Evolutionary conservation across 345 rosid genomes (phyloP).

Genomic region (Melaleuca alternifolia): DNA sequence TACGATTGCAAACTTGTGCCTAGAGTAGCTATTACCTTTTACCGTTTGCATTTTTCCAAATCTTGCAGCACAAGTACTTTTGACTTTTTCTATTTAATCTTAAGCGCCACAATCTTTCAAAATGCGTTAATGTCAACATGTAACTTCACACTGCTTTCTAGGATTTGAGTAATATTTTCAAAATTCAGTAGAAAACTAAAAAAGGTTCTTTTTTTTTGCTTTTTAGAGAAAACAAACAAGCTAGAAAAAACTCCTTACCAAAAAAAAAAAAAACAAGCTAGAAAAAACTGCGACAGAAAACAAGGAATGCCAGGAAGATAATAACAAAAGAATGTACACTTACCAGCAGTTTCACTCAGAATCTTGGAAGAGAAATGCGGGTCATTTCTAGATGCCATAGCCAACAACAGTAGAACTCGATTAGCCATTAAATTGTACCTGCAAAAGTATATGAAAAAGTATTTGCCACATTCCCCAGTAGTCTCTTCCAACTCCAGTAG

Average conservation of each 20-base stretch:
- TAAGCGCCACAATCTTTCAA: neutral
- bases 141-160: neutral
- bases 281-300: neutral
- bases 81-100: neutral
- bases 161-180: neutral
- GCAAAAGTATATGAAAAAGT: slow-evolving; percentile 5
- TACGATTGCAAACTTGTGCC: neutral
- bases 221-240: neutral
- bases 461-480: neutral
- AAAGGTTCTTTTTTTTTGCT: neutral
- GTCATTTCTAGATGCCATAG: slow-evolving; percentile 73
- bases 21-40: neutral
- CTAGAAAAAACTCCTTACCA: neutral
- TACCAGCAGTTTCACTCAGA: slow-evolving; percentile 82
- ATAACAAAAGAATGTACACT: slow-evolving; percentile 2
- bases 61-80: neutral
- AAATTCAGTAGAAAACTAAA: neutral
- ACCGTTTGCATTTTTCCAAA: neutral
- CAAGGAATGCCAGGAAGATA: neutral
- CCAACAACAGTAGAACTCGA: slow-evolving; percentile 85
- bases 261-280: neutral
- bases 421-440: slow-evolving; percentile 99
- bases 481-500: neutral
- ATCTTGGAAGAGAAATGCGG: slow-evolving; percentile 62
- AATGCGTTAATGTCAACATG: neutral